phyloP scores from a whole-genome alignment of 495 filamentous ascomycete species.

The Penicillium tannophilum region DNA sequence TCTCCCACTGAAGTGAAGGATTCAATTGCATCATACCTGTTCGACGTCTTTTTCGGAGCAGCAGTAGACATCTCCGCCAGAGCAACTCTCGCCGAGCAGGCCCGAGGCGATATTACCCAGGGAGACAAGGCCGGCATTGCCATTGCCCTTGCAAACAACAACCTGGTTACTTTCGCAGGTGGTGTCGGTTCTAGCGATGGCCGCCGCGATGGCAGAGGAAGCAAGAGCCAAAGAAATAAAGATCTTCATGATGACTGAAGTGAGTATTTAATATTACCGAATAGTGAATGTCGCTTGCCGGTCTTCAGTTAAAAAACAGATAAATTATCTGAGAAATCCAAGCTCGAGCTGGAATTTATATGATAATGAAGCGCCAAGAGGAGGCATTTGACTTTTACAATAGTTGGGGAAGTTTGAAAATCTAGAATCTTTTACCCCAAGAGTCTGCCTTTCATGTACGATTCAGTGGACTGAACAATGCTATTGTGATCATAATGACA shows the following conservation, averaged over 20 bases:
- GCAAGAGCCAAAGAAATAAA: slow-evolving; percentile 13
- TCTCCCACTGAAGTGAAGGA: background rate
- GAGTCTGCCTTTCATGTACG: background rate
- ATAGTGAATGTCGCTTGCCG: background rate
- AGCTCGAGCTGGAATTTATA: background rate
- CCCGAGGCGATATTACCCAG: slow-evolving; percentile 15
- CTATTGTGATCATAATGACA: background rate
- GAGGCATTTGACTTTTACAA: background rate
- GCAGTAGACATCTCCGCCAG: slow-evolving; percentile 17
- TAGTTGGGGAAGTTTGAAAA: background rate
- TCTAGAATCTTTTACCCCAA: background rate
- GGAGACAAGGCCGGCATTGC: slow-evolving; percentile 9
- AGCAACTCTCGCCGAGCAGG: slow-evolving; percentile 9
- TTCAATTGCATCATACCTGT: slow-evolving; percentile 10
- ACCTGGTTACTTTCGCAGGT: slow-evolving; percentile 12
- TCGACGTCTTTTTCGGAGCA: slow-evolving; percentile 13
- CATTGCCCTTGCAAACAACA: slow-evolving; percentile 15
- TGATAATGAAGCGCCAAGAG: background rate
- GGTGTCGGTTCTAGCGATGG: background rate
- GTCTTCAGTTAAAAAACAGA: background rate
- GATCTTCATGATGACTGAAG: slow-evolving; percentile 18
- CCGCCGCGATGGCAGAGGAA: background rate
- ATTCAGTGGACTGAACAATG: background rate
- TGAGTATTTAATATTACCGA: background rate
- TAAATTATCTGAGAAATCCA: background rate